These are phyloP conservation scores for Erodium moschatum DNA, from an alignment of 441 rosid genomes.

Conservation along the genomic window DNA sequence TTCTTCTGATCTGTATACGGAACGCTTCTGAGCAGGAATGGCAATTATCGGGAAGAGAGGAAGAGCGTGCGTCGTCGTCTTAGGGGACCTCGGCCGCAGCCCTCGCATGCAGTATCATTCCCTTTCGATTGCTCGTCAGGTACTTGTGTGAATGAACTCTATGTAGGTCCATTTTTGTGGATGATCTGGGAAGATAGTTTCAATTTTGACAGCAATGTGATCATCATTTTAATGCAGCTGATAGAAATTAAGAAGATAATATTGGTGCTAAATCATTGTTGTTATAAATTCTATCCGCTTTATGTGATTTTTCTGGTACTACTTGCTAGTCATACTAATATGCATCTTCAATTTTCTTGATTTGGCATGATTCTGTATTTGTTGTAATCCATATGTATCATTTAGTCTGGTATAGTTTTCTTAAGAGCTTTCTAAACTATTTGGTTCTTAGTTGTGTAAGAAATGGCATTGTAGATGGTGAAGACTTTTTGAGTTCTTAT, in stretches of 20 bases:
- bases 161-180: neutral
- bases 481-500: neutral
- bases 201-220: neutral
- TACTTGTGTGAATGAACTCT: slow-evolving; percentile 16
- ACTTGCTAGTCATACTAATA: neutral
- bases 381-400: neutral
- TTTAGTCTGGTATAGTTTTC: neutral
- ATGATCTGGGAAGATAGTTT: neutral
- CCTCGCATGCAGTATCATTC: slow-evolving; percentile 98
- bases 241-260: neutral
- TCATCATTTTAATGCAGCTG: neutral
- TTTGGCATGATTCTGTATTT: neutral
- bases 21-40: neutral
- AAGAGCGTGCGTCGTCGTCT: slow-evolving; percentile 80
- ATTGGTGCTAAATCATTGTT: neutral
- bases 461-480: slow-evolving; percentile 1
- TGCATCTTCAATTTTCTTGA: neutral
- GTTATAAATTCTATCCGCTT: neutral
- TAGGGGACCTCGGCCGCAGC: slow-evolving; percentile 95
- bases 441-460: neutral
- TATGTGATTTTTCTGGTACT: neutral
- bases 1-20: neutral
- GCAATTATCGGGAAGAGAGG: slow-evolving; percentile 44
- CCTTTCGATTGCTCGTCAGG: slow-evolving; percentile 78
- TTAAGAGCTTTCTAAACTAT: neutral